Evolutionary conservation across 176 grass and related monocot species (phyloP), one percentile per base, ranked within the genome.

Genomic region (Panicum miliaceum): DNA sequence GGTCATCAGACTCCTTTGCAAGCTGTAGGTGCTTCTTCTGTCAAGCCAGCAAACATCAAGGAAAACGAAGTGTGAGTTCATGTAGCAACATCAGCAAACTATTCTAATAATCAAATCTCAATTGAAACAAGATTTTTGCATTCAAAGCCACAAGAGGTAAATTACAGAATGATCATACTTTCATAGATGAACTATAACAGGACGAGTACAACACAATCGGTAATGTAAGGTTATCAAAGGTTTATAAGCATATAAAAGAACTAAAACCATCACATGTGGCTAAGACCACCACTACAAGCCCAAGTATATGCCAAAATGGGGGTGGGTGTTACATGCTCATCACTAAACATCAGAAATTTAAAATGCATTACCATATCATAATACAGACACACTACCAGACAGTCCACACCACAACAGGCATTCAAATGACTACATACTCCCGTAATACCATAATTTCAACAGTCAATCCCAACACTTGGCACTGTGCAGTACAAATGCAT

Each of bases 11-110:
- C 8, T 95, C 96, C 81, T 92, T 87, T 59, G 96, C 93, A 83
- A 98, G 89, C 70, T 88, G 60, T 70, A 98, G 86, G 78, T 98
- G 96, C 68, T 95, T 95, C 85, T 98, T 95, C 96, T 98, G 91
- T 68, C 51, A 83, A 76, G 42, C 56, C 75, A 71, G 38, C 64
- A 88, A 74, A 74, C 63, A 78, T 78, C 34, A 64, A 87, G 58
- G 38, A 73, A 81, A 84, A 53, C 6, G 54, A 59, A 43, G n/a
- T 19, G 38, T 90, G 72, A 83, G 52, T 29, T 85, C 6, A 52
- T 35, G 36, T 69, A 76, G 72, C 46, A 82, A 29, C 83, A 72
- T 56, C 18, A 76, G 12, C 20, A 80, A 71, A 64, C 35, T 81
- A 54, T 23, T 53, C 54, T 54, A 81, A 46, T 76, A 80, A 23